phyloP scores from a whole-genome alignment of 441 rosid species.

The Mallotus repandus region DNA sequence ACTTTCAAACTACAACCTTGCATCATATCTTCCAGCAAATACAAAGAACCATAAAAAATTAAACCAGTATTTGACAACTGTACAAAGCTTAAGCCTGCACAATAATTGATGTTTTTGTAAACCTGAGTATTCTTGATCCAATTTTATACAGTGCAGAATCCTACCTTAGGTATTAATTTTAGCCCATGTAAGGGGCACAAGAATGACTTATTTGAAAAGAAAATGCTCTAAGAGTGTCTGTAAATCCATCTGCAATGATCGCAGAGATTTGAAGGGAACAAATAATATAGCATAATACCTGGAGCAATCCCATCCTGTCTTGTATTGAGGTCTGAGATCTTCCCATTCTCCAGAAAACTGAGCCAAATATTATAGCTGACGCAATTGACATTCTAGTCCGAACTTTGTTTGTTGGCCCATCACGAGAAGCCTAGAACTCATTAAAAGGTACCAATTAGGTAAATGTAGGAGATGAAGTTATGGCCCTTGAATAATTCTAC shows the following conservation, averaged over 20 bases:
- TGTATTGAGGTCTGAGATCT: conserved; percentile 90
- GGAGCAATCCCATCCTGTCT: conserved; percentile 97
- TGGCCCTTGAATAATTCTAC: background rate
- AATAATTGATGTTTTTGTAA: too few relatives aligned
- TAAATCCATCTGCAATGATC: conserved; percentile 8
- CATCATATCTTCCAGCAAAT: background rate
- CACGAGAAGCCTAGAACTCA: conserved; percentile 78
- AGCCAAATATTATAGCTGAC: conserved; percentile 96
- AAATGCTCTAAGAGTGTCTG: background rate
- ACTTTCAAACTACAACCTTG: conserved; percentile 2
- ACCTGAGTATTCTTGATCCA: background rate
- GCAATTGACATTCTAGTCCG: conserved; percentile 96
- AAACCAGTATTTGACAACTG: background rate
- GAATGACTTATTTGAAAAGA: background rate
- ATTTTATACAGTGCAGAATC: background rate
- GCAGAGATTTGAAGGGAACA: conserved; percentile 19
- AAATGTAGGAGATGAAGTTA: conserved; percentile 15
- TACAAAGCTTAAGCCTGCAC: too few relatives aligned
- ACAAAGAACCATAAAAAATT: background rate
- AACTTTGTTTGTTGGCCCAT: conserved; percentile 97
- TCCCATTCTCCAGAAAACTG: conserved; percentile 98
- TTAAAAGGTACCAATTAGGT: conserved; percentile 23
- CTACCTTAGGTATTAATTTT: background rate
- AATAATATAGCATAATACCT: conserved; percentile 43
- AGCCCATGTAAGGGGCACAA: background rate